Percentiles rank a stretch among this genome's conserved stretches.
phyloP scores from a whole-genome alignment of 139 green algal genomes.

The Closterium sp. region DNA sequence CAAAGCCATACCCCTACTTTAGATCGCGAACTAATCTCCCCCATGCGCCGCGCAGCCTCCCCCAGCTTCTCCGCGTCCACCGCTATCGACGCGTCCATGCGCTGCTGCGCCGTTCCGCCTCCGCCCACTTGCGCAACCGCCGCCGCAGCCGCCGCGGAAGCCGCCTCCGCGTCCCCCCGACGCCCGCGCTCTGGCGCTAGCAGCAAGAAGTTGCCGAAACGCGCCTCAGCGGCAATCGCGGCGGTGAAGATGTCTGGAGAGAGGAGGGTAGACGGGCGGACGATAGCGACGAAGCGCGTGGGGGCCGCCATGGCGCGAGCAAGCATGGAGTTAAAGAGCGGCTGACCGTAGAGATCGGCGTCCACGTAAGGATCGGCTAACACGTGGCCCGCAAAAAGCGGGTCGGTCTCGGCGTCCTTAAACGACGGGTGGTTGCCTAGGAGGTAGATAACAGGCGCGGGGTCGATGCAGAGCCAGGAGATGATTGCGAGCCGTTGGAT shows the following conservation, averaged over 20 bases:
- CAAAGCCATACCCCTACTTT: not conserved
- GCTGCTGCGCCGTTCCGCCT: not conserved
- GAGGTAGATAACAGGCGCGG: not conserved
- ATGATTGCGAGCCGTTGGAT: not conserved
- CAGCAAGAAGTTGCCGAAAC: not conserved
- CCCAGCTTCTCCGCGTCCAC: not conserved
- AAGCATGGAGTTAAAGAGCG: conserved; percentile 14
- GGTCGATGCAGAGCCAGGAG: not conserved
- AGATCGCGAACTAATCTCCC: not conserved
- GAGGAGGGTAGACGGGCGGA: not conserved
- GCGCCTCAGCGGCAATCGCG: not conserved
- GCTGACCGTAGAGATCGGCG: not conserved
- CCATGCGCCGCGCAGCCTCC: not conserved
- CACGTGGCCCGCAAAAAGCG: conserved; percentile 5
- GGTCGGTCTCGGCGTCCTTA: not conserved
- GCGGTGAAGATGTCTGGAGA: not conserved
- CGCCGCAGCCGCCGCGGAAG: not conserved
- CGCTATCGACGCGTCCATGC: not conserved
- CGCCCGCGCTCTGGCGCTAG: not conserved
- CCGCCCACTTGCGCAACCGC: not conserved
- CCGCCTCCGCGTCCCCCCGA: not conserved
- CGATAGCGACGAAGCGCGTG: not conserved
- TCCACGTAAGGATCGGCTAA: not conserved
- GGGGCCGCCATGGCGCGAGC: not conserved
- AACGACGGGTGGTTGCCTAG: conserved; percentile 1